Evolutionary conservation across 257 asterid genomes (phyloP), one percentile per base, ranked within the genome.

Genomic region (Solanum microdontum): DNA sequence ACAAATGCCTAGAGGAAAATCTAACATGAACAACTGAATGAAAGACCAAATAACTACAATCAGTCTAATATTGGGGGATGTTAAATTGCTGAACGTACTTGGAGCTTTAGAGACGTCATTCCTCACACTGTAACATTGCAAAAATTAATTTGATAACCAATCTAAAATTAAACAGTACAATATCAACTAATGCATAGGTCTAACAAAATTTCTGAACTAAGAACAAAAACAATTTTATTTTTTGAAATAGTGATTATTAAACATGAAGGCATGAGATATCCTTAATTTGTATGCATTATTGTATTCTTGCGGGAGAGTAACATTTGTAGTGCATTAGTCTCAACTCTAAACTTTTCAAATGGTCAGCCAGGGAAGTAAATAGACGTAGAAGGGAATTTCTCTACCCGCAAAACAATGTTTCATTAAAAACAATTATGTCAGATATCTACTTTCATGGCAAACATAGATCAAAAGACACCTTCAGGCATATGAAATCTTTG

Each of bases 381-480:
- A 48, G 69, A 82, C 8, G 43, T 48, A 82, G 36, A 48, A 48
- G 69, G 85, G 30, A 48, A 48, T 48, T 82, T 48, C 66, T 80
- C 17, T 30, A 82, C 21, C 69, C 7, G 21, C 85, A 19, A 82
- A 82, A 30, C 85, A 82, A 48, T 48, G 70, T 17, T 51, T 19
- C 85, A 19, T 48, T 39, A 19, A 23, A 86, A 72, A 86, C 37
- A 34, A 86, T 23, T 37, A 72, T 43, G 84, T 45, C 40, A 86
- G 74, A n/a, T 13, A 60, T 45, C 34, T 72, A 73, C 73, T 86
- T 43, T 32, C 84, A 70, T 45, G 26, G 30, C 7, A 86, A 48
- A 73, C 60, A 86, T 26, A 86, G 83, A 86, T 45, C 51, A 73
- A 6, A 39, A 51, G 73, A 74, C 5, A 93, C 95, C 96, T 89